A percentile compares a stretch with the other conserved stretches of the same genome.
Evolutionary conservation across 257 asterid genomes (phyloP).

Genomic region (Solanum habrochaites): DNA sequence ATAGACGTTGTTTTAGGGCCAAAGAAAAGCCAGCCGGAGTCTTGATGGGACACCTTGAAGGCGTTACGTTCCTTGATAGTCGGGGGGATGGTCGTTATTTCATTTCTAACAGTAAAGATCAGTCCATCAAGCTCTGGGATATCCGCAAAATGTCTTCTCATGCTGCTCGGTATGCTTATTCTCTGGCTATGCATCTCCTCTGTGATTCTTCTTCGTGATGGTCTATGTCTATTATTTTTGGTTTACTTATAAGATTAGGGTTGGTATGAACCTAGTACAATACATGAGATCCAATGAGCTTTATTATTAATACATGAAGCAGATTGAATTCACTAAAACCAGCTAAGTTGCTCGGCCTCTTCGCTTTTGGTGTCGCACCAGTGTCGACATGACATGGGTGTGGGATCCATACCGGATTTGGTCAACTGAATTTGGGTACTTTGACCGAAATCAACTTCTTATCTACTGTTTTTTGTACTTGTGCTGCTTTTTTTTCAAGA

Average conservation of each 20-base stretch:
- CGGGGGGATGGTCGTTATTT: constrained; percentile 86
- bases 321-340: neutral
- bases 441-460: neutral
- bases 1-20: constrained; percentile 67
- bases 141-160: constrained; percentile 68
- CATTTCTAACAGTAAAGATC: constrained; percentile 90
- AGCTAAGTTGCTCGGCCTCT: neutral
- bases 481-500: neutral
- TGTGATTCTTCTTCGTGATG: neutral
- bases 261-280: neutral
- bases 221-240: neutral
- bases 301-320: neutral
- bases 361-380: neutral
- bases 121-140: constrained; percentile 82
- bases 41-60: constrained; percentile 82
- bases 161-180: constrained; percentile 33
- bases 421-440: neutral
- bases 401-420: neutral
- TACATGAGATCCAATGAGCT: neutral
- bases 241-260: neutral
- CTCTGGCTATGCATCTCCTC: neutral
- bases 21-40: constrained; percentile 65
- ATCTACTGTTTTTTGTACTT: neutral
- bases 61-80: constrained; percentile 66
- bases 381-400: neutral